A percentile compares a stretch with the other conserved stretches of the same genome.
phyloP scores from a whole-genome alignment of 164 flowering plant genomes.

The Warburgia ugandensis region DNA sequence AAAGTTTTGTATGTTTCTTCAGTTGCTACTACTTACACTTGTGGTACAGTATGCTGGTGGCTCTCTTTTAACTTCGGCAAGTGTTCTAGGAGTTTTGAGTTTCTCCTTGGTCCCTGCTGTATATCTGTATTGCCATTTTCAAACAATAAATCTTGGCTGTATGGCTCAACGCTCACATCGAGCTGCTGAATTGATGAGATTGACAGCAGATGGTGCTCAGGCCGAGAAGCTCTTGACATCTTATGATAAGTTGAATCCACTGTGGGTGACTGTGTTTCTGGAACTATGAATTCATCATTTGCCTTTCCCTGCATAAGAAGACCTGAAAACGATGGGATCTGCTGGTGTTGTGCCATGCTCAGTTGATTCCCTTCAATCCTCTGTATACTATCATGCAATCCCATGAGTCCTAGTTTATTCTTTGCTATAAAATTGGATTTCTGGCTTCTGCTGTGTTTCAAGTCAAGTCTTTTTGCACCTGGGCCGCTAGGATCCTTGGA shows the following conservation, averaged over 20 bases:
- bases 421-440: slow-evolving; percentile 8
- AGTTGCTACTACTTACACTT: slow-evolving; percentile 14
- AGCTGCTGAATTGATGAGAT: slow-evolving; percentile 27
- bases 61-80: slow-evolving; percentile 6
- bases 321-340: slow-evolving; percentile 14
- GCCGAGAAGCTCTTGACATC: slow-evolving; percentile 7
- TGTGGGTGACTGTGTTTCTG: not conserved
- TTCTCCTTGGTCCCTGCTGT: slow-evolving; percentile 12
- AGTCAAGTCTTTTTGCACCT: slow-evolving; percentile 2
- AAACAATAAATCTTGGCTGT: slow-evolving; percentile 36
- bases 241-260: slow-evolving; percentile 3
- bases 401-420: slow-evolving; percentile 4
- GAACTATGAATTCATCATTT: slow-evolving; percentile 4
- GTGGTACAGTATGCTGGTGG: slow-evolving; percentile 4
- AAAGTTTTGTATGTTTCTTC: not conserved
- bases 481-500: slow-evolving; percentile 6
- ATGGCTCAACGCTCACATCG: slow-evolving; percentile 31
- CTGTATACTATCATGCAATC: slow-evolving; percentile 7
- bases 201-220: slow-evolving; percentile 19
- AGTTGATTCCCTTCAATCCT: slow-evolving; percentile 7
- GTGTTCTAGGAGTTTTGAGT: slow-evolving; percentile 8
- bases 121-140: slow-evolving; percentile 25
- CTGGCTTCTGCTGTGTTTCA: slow-evolving; percentile 9
- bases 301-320: slow-evolving; percentile 8
- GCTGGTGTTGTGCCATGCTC: slow-evolving; percentile 8